Evolutionary conservation across 768 basidiomycete genomes (phyloP), one percentile per base, ranked within the genome.

Genomic region (Auriscalpium microsporum): DNA sequence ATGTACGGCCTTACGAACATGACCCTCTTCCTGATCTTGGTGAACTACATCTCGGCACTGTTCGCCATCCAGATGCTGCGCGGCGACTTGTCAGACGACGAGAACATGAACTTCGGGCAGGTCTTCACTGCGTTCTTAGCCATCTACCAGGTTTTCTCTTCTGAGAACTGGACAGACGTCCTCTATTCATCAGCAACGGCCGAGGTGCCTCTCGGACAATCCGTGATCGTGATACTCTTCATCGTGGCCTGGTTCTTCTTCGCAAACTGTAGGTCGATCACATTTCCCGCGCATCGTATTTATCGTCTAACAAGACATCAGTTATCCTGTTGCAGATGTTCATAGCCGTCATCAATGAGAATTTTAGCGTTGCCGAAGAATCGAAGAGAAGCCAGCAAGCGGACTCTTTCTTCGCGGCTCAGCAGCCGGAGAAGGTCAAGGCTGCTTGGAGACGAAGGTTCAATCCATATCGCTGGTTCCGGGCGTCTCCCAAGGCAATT

Each of bases 281-380:
- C 40, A 36, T 28, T 28, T 28, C 21, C 21, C 28, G 28, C 28
- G 7, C 28, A 7, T 2, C 28, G 28, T 4, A 28, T 28, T 56
- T 28, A 48, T 60, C 40, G 54, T 38, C 8, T 44, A 56, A 7
- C 52, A 16, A 45, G 19, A 28, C 38, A 53, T 13, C 50, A 94
- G 94, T 92, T 75, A 90, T 95, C 63, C 77, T 95, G 9, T 68
- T 95, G 49, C 93, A 95, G 66, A 87, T 97, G 85, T 96, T 97
- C 73, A 90, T 98, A 64, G 95, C 95, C 36, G 93, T 95, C 46
- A 93, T 96, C 75, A 90, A 94, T 64, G 93, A 94, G 75, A 95
- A 94, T 69, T 97, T 98, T 63, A 78, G 85, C 21, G 83, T 96
- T 6, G 92, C 92, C 0, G 95, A 97, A 64, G 91, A 94, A 65